Percentiles rank a stretch among this genome's conserved stretches.
Evolutionary conservation across 495 filamentous ascomycete species (phyloP).

Genomic region (Penicillium herquei): DNA sequence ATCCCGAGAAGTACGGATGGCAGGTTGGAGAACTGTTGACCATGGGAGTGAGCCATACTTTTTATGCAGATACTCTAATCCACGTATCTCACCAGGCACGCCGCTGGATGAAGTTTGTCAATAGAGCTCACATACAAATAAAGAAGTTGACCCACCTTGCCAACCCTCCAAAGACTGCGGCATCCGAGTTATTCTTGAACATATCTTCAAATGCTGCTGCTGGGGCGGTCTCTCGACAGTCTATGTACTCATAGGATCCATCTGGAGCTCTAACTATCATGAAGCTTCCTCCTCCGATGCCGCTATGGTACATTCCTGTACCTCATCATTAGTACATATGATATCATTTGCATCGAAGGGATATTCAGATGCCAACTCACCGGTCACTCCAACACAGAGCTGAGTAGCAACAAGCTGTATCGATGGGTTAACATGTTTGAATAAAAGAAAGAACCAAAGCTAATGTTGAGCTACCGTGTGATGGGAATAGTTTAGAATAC

Average conservation of each 20-base stretch:
- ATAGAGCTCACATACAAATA: not conserved
- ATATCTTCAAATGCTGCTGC: conserved; percentile 75
- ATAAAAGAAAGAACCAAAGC: not conserved
- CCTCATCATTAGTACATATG: conserved; percentile 7
- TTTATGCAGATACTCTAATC: conserved; percentile 71
- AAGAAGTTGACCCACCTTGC: conserved; percentile 48
- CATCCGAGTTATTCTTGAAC: conserved; percentile 60
- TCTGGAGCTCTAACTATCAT: conserved; percentile 65
- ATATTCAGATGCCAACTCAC: conserved; percentile 30
- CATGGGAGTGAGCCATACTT: conserved; percentile 71
- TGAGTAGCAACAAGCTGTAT: conserved; percentile 64
- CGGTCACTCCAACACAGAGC: conserved; percentile 72
- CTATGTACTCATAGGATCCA: conserved; percentile 70
- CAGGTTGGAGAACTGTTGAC: conserved; percentile 66
- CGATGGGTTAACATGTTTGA: not conserved
- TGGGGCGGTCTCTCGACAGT: conserved; percentile 85
- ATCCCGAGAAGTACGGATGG: conserved; percentile 68
- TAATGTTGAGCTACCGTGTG: not conserved
- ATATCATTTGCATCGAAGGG: not conserved
- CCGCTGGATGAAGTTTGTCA: conserved; percentile 45
- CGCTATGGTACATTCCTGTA: conserved; percentile 78
- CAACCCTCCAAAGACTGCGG: conserved; percentile 57
- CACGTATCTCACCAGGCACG: conserved; percentile 79
- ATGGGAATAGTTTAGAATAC: conserved; percentile 6
- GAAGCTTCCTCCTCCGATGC: conserved; percentile 89